Base-by-base conservation (phyloP, 2,329 filamentous ascomycete species). In the Ophiocordyceps sinensis region DNA sequence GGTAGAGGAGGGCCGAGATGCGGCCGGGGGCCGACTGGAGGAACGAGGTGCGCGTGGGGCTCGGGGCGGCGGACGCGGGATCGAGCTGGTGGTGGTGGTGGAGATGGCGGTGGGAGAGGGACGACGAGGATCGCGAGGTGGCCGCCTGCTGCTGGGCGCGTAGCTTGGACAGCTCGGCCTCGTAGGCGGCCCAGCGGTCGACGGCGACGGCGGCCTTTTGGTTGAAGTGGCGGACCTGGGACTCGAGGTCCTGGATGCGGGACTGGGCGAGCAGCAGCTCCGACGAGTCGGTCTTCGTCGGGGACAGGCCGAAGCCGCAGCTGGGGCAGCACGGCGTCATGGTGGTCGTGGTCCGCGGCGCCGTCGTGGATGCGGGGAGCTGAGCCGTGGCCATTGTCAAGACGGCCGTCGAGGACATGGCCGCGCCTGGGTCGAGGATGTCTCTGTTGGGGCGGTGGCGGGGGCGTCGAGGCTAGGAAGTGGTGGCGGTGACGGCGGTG, bases 111-210 rank as follows among this genome's bases (percentile, higher is more conserved):
- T 42, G 45, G 19, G 39, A 36, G 43, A 19, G 37, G 14, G 34
- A 19, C 9, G 39, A 36, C 26, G 39, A 30, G 4, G 32, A 3
- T 6, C 21, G 31, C 42, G 51, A 55, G 19, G 49, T 54, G 54
- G 32, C 31, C 19, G 4, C 4, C 19, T 19, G 19, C 5, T 36
- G 41, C 29, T 53, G 51, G 30, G 61, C 63, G 48, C 75, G 75
- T 41, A 86, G 66, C 36, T 61, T 66, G 36, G 75, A 67, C 34
- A 87, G 70, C 57, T 87, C 81, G 59, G 86, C 82, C 62, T 89
- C 84, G 67, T 86, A 87, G 64, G 86, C 80, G 53, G 83, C 81
- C 72, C 73, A 79, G 55, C 71, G 73, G 58, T 77, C 72, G 46
- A 76, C 70, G 56, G 68, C 67, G 29, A 77, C 74, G 3, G 77